Base-by-base conservation (phyloP, 768 basidiomycete species). In the Suillus clintonianus region DNA sequence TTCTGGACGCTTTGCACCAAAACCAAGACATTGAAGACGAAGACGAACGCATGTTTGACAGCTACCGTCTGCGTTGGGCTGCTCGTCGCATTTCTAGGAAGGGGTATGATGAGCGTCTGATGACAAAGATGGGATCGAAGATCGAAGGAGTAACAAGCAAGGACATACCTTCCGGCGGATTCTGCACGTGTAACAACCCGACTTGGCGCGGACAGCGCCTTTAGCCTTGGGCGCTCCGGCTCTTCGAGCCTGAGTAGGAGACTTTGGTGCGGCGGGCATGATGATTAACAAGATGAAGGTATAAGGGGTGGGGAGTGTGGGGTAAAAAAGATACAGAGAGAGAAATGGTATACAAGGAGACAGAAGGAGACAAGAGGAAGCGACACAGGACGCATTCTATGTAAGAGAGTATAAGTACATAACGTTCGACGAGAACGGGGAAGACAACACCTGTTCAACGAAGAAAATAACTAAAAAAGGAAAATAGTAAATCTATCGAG, bases 141-240 rank as follows among this genome's bases (percentile, higher is more conserved):
- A 68, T 50, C 54, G 53, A 62, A 64, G 60, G 24, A 48, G 59
- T 51, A 34, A 60, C 59, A 27, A 7, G 45, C 30, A 62, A 43
- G 47, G 45, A 75, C 76, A 47, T 57, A 91, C 92, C 90, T 94
- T 93, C 70, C 92, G 83, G 68, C 92, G 86, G 45, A 94, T 91
- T 71, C 92, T 85, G 80, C 92, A 94, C 62, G 92, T 94, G 79
- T 92, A 94, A 75, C 92, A 94, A 67, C 92, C 92, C 60, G 90
- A 90, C 84, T 94, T 94, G 61, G 91, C 92, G 73, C 92, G 88
- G 34, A 89, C 85, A 61, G 90, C 88, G 74, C 89, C 91, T 82
- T 92, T 94, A 65, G 86, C 82, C 75, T 92, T 92, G 66, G 87
- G 83, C 73, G 84, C 80, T 70, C 85, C 85, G 74, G 78, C 66